Percentiles rank a stretch among this genome's conserved stretches.
Evolutionary conservation across 2,329 filamentous ascomycete genomes (phyloP).

Genomic region (Teratosphaeria zuluensis): DNA sequence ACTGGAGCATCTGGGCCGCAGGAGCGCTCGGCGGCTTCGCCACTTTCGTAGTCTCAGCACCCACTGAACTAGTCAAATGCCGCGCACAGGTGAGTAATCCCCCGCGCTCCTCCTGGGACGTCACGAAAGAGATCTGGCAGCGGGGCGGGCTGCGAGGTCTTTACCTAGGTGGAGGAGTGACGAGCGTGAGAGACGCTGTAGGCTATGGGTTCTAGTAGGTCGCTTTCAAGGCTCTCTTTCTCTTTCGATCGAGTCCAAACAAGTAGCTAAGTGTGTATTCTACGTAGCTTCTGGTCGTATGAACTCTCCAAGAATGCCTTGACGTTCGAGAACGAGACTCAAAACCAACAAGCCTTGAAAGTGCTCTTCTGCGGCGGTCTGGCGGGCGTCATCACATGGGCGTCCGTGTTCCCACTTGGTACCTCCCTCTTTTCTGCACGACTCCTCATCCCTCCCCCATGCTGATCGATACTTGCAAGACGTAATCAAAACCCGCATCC

Average conservation of each 20-base stretch:
- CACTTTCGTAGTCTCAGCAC: constrained; percentile 76
- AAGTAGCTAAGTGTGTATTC: constrained; percentile 1
- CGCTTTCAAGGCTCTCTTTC: not conserved
- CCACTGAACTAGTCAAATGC: constrained; percentile 86
- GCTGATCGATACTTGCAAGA: constrained; percentile 38
- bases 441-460: not conserved
- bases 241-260: not conserved
- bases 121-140: constrained; percentile 24
- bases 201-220: constrained; percentile 89
- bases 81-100: constrained; percentile 59
- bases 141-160: constrained; percentile 52
- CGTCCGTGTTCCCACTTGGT: constrained; percentile 71
- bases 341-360: constrained; percentile 19
- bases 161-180: constrained; percentile 73
- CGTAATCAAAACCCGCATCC: constrained; percentile 85
- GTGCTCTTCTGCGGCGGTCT: constrained; percentile 71
- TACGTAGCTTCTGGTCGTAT: constrained; percentile 71
- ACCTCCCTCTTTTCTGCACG: not conserved
- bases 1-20: constrained; percentile 51
- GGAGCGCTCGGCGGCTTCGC: constrained; percentile 75
- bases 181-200: constrained; percentile 71
- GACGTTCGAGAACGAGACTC: constrained; percentile 41
- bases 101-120: constrained; percentile 17
- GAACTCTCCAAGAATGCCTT: constrained; percentile 55
- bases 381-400: constrained; percentile 82